phyloP scores from a whole-genome alignment of 2,329 filamentous ascomycete species.

The Metarhizium guizhouense region DNA sequence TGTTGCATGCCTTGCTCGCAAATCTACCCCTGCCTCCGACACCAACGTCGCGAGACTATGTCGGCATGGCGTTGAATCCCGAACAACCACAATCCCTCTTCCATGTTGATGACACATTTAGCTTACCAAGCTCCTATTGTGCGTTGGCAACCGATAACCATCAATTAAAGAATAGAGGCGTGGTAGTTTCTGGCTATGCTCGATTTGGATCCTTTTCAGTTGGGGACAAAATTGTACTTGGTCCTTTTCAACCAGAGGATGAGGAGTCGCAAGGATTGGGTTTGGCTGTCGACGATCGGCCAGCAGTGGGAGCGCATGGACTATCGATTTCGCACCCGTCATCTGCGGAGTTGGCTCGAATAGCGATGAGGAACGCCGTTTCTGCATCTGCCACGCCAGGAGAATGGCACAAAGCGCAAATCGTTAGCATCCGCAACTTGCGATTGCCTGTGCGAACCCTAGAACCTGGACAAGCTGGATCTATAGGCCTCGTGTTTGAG shows the following conservation, averaged over 20 bases:
- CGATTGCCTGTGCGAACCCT: constrained; percentile 72
- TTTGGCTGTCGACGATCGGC: constrained; percentile 34
- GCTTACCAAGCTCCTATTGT: constrained; percentile 53
- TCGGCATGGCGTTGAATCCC: constrained; percentile 46
- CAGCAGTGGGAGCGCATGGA: constrained; percentile 37
- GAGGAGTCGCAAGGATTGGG: constrained; percentile 28
- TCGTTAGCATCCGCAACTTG: constrained; percentile 82
- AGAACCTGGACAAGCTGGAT: constrained; percentile 77
- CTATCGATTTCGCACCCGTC: constrained; percentile 44
- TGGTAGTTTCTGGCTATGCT: constrained; percentile 78
- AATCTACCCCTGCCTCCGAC: constrained; percentile 60
- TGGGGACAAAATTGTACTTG: constrained; percentile 69
- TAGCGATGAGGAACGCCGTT: constrained; percentile 43
- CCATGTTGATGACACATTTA: constrained; percentile 86
- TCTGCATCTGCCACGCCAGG: constrained; percentile 44
- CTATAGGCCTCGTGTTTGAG: constrained; percentile 67
- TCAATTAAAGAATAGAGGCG: constrained; percentile 37
- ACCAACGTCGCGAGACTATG: constrained; percentile 44
- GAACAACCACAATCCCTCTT: constrained; percentile 61
- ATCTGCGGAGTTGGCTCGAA: constrained; percentile 42
- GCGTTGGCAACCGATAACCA: constrained; percentile 10
- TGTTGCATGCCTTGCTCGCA: constrained; percentile 73
- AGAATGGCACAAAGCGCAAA: constrained; percentile 72
- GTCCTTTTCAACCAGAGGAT: constrained; percentile 60
- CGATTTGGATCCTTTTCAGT: constrained; percentile 70